Evolutionary conservation across 2,329 filamentous ascomycete genomes (phyloP), one percentile per base, ranked within the genome.

Genomic region (Neonectria magnoliae): DNA sequence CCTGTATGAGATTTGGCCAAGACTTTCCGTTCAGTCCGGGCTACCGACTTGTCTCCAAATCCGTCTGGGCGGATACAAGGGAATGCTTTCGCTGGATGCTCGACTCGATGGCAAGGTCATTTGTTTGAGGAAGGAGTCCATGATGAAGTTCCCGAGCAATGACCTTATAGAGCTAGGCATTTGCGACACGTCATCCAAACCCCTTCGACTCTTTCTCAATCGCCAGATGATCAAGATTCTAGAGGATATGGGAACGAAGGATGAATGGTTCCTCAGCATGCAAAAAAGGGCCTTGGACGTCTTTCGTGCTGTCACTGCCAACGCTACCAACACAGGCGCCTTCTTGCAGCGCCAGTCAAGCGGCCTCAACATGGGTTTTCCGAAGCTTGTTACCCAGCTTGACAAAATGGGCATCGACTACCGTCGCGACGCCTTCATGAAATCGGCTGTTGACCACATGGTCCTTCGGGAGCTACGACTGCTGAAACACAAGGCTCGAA

Each of bases 181-280:
- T 48, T 94, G 91, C 72, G 91, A 91, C 51, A 84, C 88, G 45
- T 89, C 88, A 0, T 88, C 87, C 41, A 88, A 84, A 55, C 90
- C 92, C 0, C 83, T 95, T 7, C 87, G 87, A 0, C 83, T 94
- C 69, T 87, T 89, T 18, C 84, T 97, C 1, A 97, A 97, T 72
- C 88, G 91, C 1, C 92, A 93, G 68, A 83, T 94, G 65, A 93
- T 97, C 79, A 97, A 97, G 75, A 93, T 97, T 5, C 77, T 97
- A 1, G 93, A 97, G 73, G 93, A 97, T 68, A 88, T 95, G 76
- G 84, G 85, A 0, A 88, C 91, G 0, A 75, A 82, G 0, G 73
- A 80, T 1, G 60, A 78, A 0, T 90, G 87, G 75, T 95, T 97
- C 68, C 74, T 91, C 11, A 72, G 82, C 0, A 78, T 93, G 1